Percentiles rank a stretch among this genome's conserved stretches.
phyloP scores from a whole-genome alignment of 345 rosid genomes.

The Arabis alpina region DNA sequence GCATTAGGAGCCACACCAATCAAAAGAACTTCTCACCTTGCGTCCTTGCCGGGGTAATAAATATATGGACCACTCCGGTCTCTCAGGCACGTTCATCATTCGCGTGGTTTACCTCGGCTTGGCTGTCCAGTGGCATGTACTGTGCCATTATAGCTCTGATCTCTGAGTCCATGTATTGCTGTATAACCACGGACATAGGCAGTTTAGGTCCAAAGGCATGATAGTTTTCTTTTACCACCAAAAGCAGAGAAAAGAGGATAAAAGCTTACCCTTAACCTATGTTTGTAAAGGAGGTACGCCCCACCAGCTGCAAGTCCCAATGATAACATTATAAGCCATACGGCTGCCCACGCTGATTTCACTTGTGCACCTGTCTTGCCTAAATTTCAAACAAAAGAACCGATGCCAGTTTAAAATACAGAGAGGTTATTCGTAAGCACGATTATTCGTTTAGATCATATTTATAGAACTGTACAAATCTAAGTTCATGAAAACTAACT shows the following conservation, averaged over 20 bases:
- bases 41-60: slow-evolving; percentile 18
- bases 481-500: slow-evolving; percentile 54
- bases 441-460: background rate
- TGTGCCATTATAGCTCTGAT: slow-evolving; percentile 98
- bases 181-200: slow-evolving; percentile 33
- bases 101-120: slow-evolving; percentile 67
- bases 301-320: slow-evolving; percentile 83
- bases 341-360: slow-evolving; percentile 89
- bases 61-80: slow-evolving; percentile 12
- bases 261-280: slow-evolving; percentile 80
- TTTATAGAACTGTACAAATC: background rate
- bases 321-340: slow-evolving; percentile 86
- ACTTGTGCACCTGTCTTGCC: slow-evolving; percentile 76
- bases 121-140: slow-evolving; percentile 96
- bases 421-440: background rate
- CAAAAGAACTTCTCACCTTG: slow-evolving; percentile 32
- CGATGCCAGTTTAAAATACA: background rate
- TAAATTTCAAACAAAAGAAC: slow-evolving; percentile 36
- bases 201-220: background rate
- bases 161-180: slow-evolving; percentile 98
- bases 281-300: slow-evolving; percentile 86
- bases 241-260: background rate
- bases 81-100: slow-evolving; percentile 61
- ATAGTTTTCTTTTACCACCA: background rate
- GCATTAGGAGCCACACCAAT: slow-evolving; percentile 24